Conservation (phyloP, 495 filamentous ascomycete species). For the Talaromyces liani region DNA sequence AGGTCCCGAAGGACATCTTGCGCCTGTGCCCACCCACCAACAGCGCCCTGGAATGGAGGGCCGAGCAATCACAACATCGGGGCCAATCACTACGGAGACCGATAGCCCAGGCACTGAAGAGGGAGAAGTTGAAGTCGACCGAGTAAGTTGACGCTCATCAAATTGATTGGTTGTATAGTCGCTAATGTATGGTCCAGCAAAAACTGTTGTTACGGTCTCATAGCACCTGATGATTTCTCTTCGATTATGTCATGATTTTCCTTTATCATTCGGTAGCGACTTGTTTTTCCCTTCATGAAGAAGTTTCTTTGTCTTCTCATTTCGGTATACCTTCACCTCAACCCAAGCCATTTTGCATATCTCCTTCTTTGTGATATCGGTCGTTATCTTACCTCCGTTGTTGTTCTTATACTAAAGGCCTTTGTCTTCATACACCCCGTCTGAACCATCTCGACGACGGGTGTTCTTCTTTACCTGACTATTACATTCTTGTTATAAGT, state of each 20-base stretch:
- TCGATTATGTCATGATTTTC: neutral
- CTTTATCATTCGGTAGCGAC: neutral
- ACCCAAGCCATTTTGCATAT: neutral
- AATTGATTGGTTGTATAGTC: neutral
- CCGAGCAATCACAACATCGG: slow-evolving; percentile 58
- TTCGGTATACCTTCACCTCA: neutral
- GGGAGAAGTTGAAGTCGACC: slow-evolving; percentile 62
- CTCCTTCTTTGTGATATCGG: neutral
- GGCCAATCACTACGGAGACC: slow-evolving; percentile 39
- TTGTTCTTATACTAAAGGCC: no score
- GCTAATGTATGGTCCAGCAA: slow-evolving; percentile 6
- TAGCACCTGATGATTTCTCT: slow-evolving; percentile 3
- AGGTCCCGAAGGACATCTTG: slow-evolving; percentile 41
- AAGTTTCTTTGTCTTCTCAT: neutral
- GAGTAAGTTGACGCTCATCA: slow-evolving; percentile 45
- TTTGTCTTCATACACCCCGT: neutral
- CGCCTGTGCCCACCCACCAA: slow-evolving; percentile 18
- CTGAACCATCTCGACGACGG: neutral
- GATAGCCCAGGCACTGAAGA: slow-evolving; percentile 57
- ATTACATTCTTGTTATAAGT: neutral
- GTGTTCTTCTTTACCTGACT: neutral
- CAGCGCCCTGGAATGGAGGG: slow-evolving; percentile 41
- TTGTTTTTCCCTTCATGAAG: neutral
- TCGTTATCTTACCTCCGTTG: neutral
- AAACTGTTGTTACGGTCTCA: slow-evolving; percentile 11